Conservation (phyloP, 305 asterid genomes). For the Fraxinus dipetala region DNA sequence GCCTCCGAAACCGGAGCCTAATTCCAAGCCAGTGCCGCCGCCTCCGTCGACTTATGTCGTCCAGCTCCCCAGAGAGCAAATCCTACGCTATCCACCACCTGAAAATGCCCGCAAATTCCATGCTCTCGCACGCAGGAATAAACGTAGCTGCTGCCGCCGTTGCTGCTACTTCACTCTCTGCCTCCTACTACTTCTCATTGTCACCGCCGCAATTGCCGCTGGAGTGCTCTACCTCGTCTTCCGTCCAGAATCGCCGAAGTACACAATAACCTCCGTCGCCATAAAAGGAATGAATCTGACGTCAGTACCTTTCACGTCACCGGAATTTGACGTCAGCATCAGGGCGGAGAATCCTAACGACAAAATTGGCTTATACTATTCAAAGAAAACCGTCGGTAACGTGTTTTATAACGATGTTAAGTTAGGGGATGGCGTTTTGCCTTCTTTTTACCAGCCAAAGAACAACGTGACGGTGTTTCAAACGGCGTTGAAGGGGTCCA, state of each 20-base stretch:
- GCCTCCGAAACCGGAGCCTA: neutral
- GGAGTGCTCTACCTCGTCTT: conserved; percentile 50
- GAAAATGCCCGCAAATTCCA: conserved; percentile 37
- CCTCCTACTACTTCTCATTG: conserved; percentile 36
- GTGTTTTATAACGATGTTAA: conserved; percentile 31
- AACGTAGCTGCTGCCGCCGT: conserved; percentile 51
- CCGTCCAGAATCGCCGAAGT: conserved; percentile 50
- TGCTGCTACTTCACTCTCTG: conserved; percentile 43
- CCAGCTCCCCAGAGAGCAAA: conserved; percentile 43
- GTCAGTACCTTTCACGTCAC: conserved; percentile 35
- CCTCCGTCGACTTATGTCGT: conserved; percentile 34
- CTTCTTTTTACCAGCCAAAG: conserved; percentile 46
- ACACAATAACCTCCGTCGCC: conserved; percentile 28
- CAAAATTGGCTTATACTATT: conserved; percentile 46
- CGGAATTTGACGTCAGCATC: conserved; percentile 48
- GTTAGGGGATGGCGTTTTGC: conserved; percentile 38
- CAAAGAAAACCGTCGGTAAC: conserved; percentile 29
- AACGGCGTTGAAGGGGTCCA: conserved; percentile 37
- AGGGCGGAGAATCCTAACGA: conserved; percentile 47
- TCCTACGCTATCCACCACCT: conserved; percentile 36
- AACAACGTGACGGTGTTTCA: conserved; percentile 43
- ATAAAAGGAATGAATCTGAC: conserved; percentile 43
- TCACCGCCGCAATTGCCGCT: conserved; percentile 45
- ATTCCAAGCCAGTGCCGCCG: neutral
- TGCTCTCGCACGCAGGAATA: conserved; percentile 32